phyloP scores from a whole-genome alignment of 306 rosid species.

The Gillenia trifoliata region DNA sequence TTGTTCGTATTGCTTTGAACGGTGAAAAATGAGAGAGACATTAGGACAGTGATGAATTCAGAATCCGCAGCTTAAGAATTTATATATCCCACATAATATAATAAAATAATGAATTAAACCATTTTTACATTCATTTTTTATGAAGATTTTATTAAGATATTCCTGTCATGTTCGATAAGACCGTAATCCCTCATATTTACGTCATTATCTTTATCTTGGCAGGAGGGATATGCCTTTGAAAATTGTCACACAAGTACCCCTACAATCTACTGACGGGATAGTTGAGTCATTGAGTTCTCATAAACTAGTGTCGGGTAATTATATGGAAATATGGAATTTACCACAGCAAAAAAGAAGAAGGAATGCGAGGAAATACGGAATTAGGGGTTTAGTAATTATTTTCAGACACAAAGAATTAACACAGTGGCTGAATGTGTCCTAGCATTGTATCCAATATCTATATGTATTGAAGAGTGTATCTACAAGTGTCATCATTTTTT shows the following conservation, averaged over 20 bases:
- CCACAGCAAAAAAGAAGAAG: too few species aligned
- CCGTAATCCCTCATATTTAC: conserved; percentile 39
- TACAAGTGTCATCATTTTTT: too few species aligned
- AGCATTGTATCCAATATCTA: too few species aligned
- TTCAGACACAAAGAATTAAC: too few species aligned
- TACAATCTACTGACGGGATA: too few species aligned
- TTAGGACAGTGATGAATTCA: neutral
- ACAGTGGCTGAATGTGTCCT: too few species aligned
- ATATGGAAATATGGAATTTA: too few species aligned
- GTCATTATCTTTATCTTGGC: conserved; percentile 16
- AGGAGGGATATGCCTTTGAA: neutral
- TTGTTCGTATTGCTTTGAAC: conserved; percentile 2
- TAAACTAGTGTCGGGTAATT: too few species aligned
- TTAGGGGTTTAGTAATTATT: too few species aligned
- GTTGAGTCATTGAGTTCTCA: too few species aligned
- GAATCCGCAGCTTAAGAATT: neutral
- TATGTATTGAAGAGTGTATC: too few species aligned
- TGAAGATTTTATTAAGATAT: conserved; percentile 29
- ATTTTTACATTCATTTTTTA: neutral
- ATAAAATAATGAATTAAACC: neutral
- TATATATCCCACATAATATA: neutral
- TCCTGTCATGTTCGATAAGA: conserved; percentile 49
- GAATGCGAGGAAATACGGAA: too few species aligned
- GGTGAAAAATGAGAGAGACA: neutral
- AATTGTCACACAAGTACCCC: conserved; percentile 28